Conservation (phyloP, 352 stramenopile species). For the Globisporangium rhizosaccharum region DNA sequence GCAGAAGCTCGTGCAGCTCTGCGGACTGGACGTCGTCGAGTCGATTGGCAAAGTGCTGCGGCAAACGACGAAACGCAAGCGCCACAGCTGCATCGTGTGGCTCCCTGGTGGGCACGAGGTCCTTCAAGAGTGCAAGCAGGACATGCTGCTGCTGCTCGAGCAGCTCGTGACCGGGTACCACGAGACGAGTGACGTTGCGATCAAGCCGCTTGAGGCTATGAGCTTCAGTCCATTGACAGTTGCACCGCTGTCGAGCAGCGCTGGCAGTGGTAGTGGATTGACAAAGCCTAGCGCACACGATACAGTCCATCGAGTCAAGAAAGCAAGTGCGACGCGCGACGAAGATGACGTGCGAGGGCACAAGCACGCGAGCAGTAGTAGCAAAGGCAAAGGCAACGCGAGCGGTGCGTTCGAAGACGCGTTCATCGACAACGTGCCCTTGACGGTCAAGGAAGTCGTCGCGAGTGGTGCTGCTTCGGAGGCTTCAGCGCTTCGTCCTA, state of each 20-base stretch:
- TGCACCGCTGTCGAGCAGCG: neutral
- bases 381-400: slow-evolving; percentile 10
- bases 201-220: neutral
- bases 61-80: slow-evolving; percentile 5
- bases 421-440: slow-evolving; percentile 85
- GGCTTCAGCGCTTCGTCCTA: slow-evolving; percentile 5
- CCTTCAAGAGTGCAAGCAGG: slow-evolving; percentile 90
- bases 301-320: neutral
- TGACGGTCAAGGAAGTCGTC: slow-evolving; percentile 46
- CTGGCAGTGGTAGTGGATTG: neutral
- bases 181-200: slow-evolving; percentile 73
- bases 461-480: neutral
- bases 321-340: neutral
- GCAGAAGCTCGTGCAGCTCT: slow-evolving; percentile 55
- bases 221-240: neutral
- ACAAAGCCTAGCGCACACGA: neutral
- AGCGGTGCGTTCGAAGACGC: slow-evolving; percentile 64
- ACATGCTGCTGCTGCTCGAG: slow-evolving; percentile 86
- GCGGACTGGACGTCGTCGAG: slow-evolving; percentile 54
- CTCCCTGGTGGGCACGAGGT: slow-evolving; percentile 91
- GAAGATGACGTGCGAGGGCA: neutral
- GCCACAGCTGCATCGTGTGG: slow-evolving; percentile 62
- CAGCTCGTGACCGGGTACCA: slow-evolving; percentile 93
- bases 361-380: neutral
- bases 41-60: slow-evolving; percentile 77